Evolutionary conservation across 192 early-diverging fungal genomes (phyloP).

Genomic region (Gaertneriomyces sp.): DNA sequence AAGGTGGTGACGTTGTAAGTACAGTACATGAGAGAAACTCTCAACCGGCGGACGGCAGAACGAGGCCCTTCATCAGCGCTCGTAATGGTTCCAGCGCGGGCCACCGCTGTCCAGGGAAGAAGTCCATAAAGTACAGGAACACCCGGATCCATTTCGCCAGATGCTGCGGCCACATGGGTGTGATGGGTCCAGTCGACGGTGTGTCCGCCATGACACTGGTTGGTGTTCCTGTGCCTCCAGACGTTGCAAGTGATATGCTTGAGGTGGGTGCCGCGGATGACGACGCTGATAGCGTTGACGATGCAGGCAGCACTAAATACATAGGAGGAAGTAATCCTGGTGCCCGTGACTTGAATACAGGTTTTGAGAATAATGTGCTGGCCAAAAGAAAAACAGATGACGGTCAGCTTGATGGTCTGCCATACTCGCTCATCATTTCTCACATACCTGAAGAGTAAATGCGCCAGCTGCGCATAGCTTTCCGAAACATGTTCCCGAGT

Average conservation of each 20-base stretch:
- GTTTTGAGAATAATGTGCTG: slow-evolving; percentile 45
- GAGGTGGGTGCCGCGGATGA: slow-evolving; percentile 8
- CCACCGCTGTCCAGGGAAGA: slow-evolving; percentile 37
- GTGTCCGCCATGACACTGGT: neutral
- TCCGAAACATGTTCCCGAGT: slow-evolving; percentile 70
- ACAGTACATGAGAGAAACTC: too few species aligned
- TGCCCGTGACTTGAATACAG: slow-evolving; percentile 51
- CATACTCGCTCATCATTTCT: neutral
- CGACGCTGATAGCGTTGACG: too few species aligned
- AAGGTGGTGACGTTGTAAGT: too few species aligned
- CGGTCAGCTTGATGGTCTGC: neutral
- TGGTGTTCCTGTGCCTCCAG: slow-evolving; percentile 51
- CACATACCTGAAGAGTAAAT: slow-evolving; percentile 61
- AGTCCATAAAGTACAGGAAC: slow-evolving; percentile 41
- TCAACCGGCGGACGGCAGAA: too few species aligned
- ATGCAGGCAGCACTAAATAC: too few species aligned
- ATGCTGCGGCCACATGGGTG: neutral
- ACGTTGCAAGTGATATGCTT: slow-evolving; percentile 28
- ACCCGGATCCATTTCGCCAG: slow-evolving; percentile 6
- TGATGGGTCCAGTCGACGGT: neutral
- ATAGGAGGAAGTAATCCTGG: slow-evolving; percentile 23
- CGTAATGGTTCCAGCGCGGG: slow-evolving; percentile 33
- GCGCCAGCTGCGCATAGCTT: slow-evolving; percentile 65
- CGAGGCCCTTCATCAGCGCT: slow-evolving; percentile 10
- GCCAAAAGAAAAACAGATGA: neutral